A percentile compares a stretch with the other conserved stretches of the same genome.
Evolutionary conservation across 441 rosid genomes (phyloP).

Genomic region (Jatropha podagrica): DNA sequence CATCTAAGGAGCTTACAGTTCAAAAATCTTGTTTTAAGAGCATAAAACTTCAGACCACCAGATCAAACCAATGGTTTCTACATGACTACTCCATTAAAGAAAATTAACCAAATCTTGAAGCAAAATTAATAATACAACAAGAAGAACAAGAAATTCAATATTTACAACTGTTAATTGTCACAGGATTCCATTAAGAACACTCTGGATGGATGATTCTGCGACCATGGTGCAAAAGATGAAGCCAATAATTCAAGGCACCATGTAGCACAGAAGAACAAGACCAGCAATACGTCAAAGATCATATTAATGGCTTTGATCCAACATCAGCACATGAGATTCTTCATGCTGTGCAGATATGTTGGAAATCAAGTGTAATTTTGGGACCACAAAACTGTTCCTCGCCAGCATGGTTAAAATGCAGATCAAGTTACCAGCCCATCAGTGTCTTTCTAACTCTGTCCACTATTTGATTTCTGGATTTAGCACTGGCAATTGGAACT

Average conservation of each 20-base stretch:
- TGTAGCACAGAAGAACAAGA: background rate
- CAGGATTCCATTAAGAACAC: background rate
- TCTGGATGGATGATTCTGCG: background rate
- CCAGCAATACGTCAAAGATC: background rate
- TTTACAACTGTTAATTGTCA: background rate
- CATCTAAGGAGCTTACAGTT: background rate
- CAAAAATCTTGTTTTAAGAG: background rate
- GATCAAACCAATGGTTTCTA: background rate
- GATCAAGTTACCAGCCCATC: constrained; percentile 71
- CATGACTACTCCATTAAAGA: background rate
- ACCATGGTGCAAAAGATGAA: background rate
- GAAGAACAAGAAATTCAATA: background rate
- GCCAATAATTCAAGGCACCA: background rate
- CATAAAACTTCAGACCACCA: background rate
- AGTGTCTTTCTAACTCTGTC: constrained; percentile 63
- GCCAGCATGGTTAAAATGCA: background rate
- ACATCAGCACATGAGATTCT: background rate
- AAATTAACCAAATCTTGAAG: background rate
- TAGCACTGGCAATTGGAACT: constrained; percentile 29
- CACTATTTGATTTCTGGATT: constrained; percentile 52
- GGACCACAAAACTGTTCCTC: background rate
- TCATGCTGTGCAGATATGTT: background rate
- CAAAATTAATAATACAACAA: background rate
- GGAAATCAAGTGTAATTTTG: background rate
- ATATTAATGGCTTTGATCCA: background rate